These are phyloP conservation scores for Apiospora marii DNA, from an alignment of 2,329 filamentous ascomycete species.

Conservation along the genomic window DNA sequence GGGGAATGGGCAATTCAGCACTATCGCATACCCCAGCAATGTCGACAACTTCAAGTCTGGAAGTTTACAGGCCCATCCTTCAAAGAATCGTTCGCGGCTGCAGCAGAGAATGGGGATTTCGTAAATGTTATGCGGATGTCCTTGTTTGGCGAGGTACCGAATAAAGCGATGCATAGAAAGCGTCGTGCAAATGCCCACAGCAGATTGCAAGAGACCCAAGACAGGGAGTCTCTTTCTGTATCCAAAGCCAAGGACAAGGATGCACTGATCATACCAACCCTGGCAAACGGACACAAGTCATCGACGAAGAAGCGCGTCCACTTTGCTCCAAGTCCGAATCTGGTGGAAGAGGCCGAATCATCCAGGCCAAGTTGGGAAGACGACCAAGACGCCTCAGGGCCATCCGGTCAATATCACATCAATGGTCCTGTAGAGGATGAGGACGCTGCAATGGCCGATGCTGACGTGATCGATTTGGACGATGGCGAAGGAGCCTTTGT, in stretches of 20 bases:
- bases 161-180: background rate
- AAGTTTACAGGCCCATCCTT: slow-evolving; percentile 3
- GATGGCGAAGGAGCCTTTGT: background rate
- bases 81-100: background rate
- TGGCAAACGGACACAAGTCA: background rate
- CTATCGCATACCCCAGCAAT: background rate
- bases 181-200: background rate
- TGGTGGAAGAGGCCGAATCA: background rate
- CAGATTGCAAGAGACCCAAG: background rate
- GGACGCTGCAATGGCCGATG: slow-evolving; percentile 1
- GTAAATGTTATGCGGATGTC: background rate
- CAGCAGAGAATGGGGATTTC: background rate
- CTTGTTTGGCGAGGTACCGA: background rate
- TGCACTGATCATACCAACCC: background rate
- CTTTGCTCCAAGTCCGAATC: background rate
- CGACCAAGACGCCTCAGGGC: background rate
- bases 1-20: background rate
- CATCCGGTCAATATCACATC: background rate
- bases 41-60: background rate
- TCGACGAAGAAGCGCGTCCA: background rate
- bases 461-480: background rate
- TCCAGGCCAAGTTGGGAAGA: background rate
- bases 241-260: background rate
- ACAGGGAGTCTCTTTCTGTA: background rate
- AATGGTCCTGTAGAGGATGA: background rate